These are phyloP conservation scores for Hortiboletus flavorubellus DNA, from an alignment of 768 basidiomycete species.

Conservation along the genomic window DNA sequence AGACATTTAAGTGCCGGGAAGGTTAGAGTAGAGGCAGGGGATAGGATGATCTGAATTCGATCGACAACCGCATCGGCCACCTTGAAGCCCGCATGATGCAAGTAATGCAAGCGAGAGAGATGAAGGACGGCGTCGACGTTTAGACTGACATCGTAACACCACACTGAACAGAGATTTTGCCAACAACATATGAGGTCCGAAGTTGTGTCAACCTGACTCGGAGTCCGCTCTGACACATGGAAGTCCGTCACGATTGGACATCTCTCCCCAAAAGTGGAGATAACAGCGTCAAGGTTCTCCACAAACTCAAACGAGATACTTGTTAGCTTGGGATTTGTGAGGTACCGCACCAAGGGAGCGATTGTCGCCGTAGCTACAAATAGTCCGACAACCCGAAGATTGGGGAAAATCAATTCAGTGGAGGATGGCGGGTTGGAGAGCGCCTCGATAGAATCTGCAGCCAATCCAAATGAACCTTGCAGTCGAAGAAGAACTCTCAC, in stretches of 20 bases:
- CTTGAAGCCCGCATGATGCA: not conserved
- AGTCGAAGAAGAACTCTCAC: constrained; percentile 3
- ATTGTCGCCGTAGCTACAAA: not conserved
- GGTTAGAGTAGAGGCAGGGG: not conserved
- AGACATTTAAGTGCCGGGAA: constrained; percentile 2
- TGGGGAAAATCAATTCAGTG: constrained; percentile 6
- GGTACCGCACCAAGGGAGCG: constrained; percentile 8
- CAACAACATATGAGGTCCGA: constrained; percentile 9
- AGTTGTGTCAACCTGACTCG: not conserved
- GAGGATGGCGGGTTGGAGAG: constrained; percentile 1
- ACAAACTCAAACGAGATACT: not conserved
- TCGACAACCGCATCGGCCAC: not conserved
- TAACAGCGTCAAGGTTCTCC: not conserved
- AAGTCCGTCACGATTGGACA: constrained; percentile 3
- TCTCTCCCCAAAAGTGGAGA: not conserved
- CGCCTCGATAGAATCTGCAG: not conserved
- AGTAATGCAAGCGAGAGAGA: not conserved
- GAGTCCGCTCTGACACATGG: not conserved
- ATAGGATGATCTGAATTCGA: not conserved
- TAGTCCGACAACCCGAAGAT: constrained; percentile 2
- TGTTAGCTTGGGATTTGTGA: constrained; percentile 1
- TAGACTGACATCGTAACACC: not conserved
- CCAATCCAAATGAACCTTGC: not conserved
- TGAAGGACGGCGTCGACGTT: not conserved
- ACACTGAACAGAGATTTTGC: not conserved